Evolutionary conservation across 202 grass and related monocot species (phyloP).

Genomic region (Elaeis oleifera): DNA sequence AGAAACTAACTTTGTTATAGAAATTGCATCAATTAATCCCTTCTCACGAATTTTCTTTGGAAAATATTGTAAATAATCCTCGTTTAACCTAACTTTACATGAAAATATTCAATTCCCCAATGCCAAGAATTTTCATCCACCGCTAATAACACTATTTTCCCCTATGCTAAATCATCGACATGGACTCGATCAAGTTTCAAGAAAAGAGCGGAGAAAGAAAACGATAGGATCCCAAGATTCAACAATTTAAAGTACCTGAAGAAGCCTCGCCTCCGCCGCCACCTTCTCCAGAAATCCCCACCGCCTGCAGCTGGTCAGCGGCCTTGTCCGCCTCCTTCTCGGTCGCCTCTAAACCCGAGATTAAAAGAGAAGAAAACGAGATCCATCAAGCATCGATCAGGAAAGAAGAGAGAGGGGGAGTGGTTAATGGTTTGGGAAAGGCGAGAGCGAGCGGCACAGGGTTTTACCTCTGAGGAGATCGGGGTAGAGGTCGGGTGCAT

Average conservation of each 20-base stretch:
- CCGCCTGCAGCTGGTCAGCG: slow-evolving; percentile 53
- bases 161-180: too few relatives aligned
- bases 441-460: slow-evolving; percentile 13
- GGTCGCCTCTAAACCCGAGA: slow-evolving; percentile 25
- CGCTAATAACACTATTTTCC: not conserved
- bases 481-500: slow-evolving; percentile 82
- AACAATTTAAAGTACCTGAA: slow-evolving; percentile 31
- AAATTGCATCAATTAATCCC: too few relatives aligned
- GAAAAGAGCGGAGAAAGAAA: too few relatives aligned
- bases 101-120: not conserved
- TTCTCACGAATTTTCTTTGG: too few relatives aligned
- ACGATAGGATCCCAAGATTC: too few relatives aligned
- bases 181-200: too few relatives aligned
- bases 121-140: not conserved
- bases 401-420: not conserved
- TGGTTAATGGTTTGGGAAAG: not conserved
- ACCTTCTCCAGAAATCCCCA: slow-evolving; percentile 51
- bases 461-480: slow-evolving; percentile 55
- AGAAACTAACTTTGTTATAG: too few relatives aligned
- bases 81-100: too few relatives aligned
- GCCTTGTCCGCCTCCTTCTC: slow-evolving; percentile 64
- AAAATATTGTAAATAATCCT: too few relatives aligned
- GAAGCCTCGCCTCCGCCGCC: slow-evolving; percentile 21
- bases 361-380: slow-evolving; percentile 2
- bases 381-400: not conserved